Evolutionary conservation across 108 stramenopile species (phyloP), one percentile per base, ranked within the genome.

Genomic region (Epipyxis sp.): DNA sequence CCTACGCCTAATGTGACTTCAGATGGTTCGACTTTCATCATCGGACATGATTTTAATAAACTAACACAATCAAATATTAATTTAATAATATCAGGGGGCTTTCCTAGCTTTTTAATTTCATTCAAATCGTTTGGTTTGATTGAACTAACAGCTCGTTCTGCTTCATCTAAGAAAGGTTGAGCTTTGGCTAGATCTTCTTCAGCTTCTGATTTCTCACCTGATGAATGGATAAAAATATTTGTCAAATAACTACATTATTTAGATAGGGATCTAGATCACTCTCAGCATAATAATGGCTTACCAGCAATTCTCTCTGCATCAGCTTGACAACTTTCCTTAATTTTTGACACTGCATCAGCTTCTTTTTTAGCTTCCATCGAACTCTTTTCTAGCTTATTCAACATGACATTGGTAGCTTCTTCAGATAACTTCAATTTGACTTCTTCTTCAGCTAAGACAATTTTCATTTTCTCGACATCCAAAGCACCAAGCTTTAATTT

Each of bases 391-490:
- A 84, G 79, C 27, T 57, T 79, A 13, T 39, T 87, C 45, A 90
- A 79, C 88, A 90, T 87, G 3, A 40, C 59, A 13, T 86, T 86
- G 41, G 85, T 86, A 37, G 83, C 86, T 29, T 78, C 77, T 32
- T 76, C 85, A 37, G 85, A 86, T 34, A 81, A 80, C 42, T 69
- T 43, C 10, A 90, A 84, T 62, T 88, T 84, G 42, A 87, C 80
- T 74, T 89, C 85, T 57, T 90, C 87, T 46, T 84, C 83, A 10
- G 84, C 86, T 25, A 90, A 81, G 27, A 77, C 59, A 27, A 83
- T 76, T 85, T 90, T 90, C 85, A 90, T 85, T 46, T 79, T 78
- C 67, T 90, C 88, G n/a, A 90, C 89, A 76, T 88, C 89, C 35
- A 80, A 59, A 20, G 83, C 87, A 16, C 88, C 89, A 44, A 83